Conservation (phyloP, 2,329 filamentous ascomycete genomes). For the Paracamarosporium sp. region DNA sequence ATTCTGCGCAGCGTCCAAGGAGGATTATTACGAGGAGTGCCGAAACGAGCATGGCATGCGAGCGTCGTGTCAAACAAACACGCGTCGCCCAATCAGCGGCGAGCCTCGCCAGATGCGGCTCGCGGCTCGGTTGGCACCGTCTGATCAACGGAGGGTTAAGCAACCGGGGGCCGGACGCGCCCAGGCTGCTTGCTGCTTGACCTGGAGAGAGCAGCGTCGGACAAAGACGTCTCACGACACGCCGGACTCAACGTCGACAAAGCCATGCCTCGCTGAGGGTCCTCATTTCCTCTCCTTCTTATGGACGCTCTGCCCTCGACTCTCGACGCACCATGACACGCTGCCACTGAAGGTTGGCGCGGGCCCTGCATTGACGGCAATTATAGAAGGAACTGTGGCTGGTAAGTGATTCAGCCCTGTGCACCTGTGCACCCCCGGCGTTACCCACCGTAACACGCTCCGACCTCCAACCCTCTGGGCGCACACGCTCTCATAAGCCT, state of each 20-base stretch:
- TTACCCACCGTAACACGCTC: constrained; percentile 3
- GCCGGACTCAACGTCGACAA: background rate
- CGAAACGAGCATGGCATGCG: constrained; percentile 1
- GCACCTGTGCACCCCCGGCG: background rate
- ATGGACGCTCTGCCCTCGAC: background rate
- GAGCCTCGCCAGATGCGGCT: background rate
- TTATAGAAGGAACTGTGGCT: constrained; percentile 6
- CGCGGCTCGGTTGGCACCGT: background rate
- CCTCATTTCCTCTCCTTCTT: background rate
- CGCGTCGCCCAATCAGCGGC: background rate
- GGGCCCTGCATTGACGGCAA: constrained; percentile 7
- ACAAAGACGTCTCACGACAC: constrained; percentile 9
- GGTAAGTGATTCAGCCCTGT: constrained; percentile 7
- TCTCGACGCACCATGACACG: background rate
- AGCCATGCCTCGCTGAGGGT: background rate
- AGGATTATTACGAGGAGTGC: background rate
- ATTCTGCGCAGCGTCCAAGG: background rate
- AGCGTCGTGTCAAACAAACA: background rate
- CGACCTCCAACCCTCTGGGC: background rate
- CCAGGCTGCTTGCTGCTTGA: too few relatives aligned
- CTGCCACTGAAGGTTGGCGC: background rate
- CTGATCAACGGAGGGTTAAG: constrained; percentile 5
- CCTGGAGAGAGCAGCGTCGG: constrained; percentile 1
- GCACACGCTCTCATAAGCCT: constrained; percentile 4
- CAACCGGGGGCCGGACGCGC: background rate